phyloP scores from a whole-genome alignment of 768 basidiomycete genomes.

The Cystofilobasidium bisporidii region DNA sequence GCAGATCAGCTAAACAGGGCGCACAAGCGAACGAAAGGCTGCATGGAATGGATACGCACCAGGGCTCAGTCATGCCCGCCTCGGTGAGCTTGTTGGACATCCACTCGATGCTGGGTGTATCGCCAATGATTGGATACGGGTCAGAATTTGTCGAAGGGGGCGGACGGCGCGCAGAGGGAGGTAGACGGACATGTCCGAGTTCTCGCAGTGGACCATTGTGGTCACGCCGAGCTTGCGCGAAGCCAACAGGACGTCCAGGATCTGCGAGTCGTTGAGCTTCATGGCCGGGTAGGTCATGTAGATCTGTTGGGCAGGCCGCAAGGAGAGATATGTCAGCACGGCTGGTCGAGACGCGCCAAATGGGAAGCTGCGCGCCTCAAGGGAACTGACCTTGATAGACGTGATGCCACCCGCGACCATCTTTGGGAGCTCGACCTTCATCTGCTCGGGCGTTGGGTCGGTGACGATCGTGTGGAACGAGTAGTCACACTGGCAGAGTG shows the following conservation, averaged over 20 bases:
- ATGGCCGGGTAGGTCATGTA: slow-evolving; percentile 42
- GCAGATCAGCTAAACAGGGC: neutral
- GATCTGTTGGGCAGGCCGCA: no score
- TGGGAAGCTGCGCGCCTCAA: no score
- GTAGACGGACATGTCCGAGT: slow-evolving; percentile 33
- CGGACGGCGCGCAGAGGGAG: neutral
- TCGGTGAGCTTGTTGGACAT: slow-evolving; percentile 33
- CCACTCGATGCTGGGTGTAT: slow-evolving; percentile 35
- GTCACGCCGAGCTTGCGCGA: slow-evolving; percentile 37
- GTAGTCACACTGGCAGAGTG: slow-evolving; percentile 41
- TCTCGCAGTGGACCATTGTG: slow-evolving; percentile 39
- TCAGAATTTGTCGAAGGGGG: no score
- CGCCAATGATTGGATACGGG: no score
- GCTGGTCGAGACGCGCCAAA: no score
- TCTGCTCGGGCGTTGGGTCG: slow-evolving; percentile 36
- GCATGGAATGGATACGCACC: neutral
- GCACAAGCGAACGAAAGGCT: no score
- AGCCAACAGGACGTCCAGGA: slow-evolving; percentile 39
- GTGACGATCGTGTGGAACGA: slow-evolving; percentile 41
- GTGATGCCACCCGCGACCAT: slow-evolving; percentile 41
- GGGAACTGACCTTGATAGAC: slow-evolving; percentile 37
- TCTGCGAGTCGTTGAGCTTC: slow-evolving; percentile 38
- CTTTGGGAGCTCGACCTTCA: slow-evolving; percentile 39
- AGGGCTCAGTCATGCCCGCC: slow-evolving; percentile 35
- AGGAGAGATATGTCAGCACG: no score